phyloP scores from a whole-genome alignment of 768 basidiomycete genomes.

The Trametes cubensis region DNA sequence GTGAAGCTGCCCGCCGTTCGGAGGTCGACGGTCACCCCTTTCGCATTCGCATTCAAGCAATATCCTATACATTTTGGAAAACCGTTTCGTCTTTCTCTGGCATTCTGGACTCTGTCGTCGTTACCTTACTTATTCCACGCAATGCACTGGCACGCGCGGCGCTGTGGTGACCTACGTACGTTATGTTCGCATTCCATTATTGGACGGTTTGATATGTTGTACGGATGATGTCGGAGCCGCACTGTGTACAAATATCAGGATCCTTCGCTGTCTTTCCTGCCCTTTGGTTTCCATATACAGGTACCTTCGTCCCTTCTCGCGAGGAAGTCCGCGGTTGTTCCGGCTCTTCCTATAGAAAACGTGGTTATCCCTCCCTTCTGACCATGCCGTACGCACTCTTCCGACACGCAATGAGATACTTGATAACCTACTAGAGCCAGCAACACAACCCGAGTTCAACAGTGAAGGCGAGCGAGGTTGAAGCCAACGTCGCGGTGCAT shows the following conservation, averaged over 20 bases:
- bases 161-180: constrained; percentile 5
- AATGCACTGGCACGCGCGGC: background rate
- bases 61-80: no score
- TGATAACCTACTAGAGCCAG: no score
- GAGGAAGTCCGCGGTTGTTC: constrained; percentile 9
- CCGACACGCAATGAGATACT: background rate
- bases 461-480: no score
- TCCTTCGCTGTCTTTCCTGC: background rate
- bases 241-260: background rate
- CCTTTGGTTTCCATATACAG: background rate
- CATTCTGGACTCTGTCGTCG: background rate
- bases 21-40: no score
- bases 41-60: no score
- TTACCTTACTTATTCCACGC: constrained; percentile 8
- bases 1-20: constrained; percentile 2
- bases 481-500: no score
- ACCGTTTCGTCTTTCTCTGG: no score
- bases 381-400: constrained; percentile 6
- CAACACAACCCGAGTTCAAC: no score
- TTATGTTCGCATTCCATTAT: constrained; percentile 11
- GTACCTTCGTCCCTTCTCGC: background rate
- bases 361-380: background rate
- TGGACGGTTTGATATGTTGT: background rate
- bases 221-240: background rate
- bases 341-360: background rate